These are phyloP conservation scores for Cyclotella atomus DNA, from an alignment of 108 stramenopile genomes.

Conservation along the genomic window DNA sequence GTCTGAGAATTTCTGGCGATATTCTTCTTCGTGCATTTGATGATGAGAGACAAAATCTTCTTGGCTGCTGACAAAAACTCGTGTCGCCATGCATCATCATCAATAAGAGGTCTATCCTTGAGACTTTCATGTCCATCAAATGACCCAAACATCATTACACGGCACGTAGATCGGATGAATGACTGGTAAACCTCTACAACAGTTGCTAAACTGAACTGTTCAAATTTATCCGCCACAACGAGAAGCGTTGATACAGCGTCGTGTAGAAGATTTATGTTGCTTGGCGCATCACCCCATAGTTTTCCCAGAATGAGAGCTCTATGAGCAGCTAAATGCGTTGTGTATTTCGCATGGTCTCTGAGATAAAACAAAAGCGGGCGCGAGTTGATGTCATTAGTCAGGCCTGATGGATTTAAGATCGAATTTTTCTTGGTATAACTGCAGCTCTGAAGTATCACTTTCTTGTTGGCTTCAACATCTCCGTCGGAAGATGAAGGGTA, in stretches of 20 bases:
- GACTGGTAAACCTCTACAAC: constrained; percentile 75
- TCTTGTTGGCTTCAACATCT: constrained; percentile 38
- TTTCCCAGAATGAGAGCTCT: constrained; percentile 67
- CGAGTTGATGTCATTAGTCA: constrained; percentile 35
- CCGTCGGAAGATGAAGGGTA: constrained; percentile 67
- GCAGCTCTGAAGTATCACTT: constrained; percentile 40
- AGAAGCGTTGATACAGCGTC: constrained; percentile 58
- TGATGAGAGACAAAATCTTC: constrained; percentile 25
- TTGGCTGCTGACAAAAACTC: constrained; percentile 41
- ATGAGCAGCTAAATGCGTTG: constrained; percentile 65
- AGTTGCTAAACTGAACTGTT: constrained; percentile 38
- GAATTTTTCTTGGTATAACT: constrained; percentile 18
- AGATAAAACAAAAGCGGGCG: constrained; percentile 43
- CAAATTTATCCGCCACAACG: constrained; percentile 38
- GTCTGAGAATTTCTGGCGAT: not conserved
- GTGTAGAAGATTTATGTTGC: constrained; percentile 47
- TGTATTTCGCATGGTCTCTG: constrained; percentile 39
- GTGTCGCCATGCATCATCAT: constrained; percentile 57
- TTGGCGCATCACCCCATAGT: constrained; percentile 64
- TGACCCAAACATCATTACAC: constrained; percentile 78
- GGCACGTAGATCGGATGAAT: constrained; percentile 63
- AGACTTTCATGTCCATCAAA: constrained; percentile 70
- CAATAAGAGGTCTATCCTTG: constrained; percentile 60
- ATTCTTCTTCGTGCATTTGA: constrained; percentile 13
- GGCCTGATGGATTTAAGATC: constrained; percentile 34